phyloP scores from a whole-genome alignment of 805 yeast genomes.

The Candida argentea region DNA sequence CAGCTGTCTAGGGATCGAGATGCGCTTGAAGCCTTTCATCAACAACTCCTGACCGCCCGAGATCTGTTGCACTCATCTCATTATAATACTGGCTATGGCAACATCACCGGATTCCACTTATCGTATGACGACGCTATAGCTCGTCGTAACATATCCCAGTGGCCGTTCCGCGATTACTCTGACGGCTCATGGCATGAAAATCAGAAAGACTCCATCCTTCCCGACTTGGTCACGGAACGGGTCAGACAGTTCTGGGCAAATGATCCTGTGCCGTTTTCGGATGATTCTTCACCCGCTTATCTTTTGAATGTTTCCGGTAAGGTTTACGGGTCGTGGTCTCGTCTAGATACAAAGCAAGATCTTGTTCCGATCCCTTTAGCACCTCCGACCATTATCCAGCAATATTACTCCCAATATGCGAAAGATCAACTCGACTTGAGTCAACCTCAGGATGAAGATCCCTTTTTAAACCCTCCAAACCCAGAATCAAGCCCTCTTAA shows the following conservation, averaged over 20 bases:
- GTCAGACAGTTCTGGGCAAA: slow-evolving; percentile 47
- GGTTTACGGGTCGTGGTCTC: slow-evolving; percentile 23
- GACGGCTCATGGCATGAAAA: slow-evolving; percentile 36
- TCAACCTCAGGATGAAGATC: slow-evolving; percentile 16
- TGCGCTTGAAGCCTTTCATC: slow-evolving; percentile 16
- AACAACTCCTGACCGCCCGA: slow-evolving; percentile 10
- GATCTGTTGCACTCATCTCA: slow-evolving; percentile 26
- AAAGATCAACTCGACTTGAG: slow-evolving; percentile 16
- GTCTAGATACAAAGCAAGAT: slow-evolving; percentile 2
- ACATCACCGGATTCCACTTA: slow-evolving; percentile 61
- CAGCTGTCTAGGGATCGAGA: slow-evolving; percentile 15
- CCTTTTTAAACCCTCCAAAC: slow-evolving; percentile 14
- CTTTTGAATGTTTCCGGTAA: slow-evolving; percentile 27
- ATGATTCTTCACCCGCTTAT: slow-evolving; percentile 14
- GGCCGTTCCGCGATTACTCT: slow-evolving; percentile 44
- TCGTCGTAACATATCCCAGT: slow-evolving; percentile 37
- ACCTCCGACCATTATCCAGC: slow-evolving; percentile 21
- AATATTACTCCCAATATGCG: slow-evolving; percentile 17
- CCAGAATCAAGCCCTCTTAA: slow-evolving; percentile 4
- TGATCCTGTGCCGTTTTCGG: slow-evolving; percentile 1
- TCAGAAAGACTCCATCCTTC: slow-evolving; percentile 48
- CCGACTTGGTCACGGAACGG: slow-evolving; percentile 40
- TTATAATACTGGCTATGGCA: slow-evolving; percentile 49
- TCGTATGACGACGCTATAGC: slow-evolving; percentile 50
- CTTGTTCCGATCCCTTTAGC: slow-evolving; percentile 9